Conservation (phyloP, 78 protist genomes). For the Pigoraptor vietnamica region DNA sequence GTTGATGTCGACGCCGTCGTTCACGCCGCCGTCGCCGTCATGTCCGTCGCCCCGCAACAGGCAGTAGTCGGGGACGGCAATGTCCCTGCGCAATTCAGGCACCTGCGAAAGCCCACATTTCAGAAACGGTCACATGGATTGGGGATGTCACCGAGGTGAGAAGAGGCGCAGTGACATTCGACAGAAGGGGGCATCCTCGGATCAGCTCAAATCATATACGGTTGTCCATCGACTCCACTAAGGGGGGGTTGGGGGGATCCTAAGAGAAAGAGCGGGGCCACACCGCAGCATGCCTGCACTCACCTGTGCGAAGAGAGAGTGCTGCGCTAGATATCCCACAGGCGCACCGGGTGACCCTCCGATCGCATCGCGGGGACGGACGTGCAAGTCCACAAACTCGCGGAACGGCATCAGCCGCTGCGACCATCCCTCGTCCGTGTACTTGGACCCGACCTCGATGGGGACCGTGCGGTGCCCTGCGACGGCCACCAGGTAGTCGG, state of each 20-base stretch:
- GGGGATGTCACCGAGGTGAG: no score
- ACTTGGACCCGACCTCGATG: background rate
- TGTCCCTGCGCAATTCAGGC: background rate
- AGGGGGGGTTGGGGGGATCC: no score
- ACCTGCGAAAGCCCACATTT: no score
- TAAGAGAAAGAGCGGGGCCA: no score
- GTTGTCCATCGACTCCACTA: no score
- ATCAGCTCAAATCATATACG: no score
- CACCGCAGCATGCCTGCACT: no score
- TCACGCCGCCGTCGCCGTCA: background rate
- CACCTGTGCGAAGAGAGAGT: background rate
- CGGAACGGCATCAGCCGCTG: constrained; percentile 1
- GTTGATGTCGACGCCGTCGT: constrained; percentile 8
- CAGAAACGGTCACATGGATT: no score
- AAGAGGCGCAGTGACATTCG: no score
- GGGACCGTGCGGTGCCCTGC: constrained; percentile 21
- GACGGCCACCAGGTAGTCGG: background rate
- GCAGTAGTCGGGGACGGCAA: constrained; percentile 5
- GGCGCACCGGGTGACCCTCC: no score
- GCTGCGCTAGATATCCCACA: constrained; percentile 17
- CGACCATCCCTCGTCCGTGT: background rate
- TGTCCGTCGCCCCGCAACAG: background rate
- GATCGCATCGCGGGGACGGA: background rate
- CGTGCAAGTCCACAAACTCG: background rate
- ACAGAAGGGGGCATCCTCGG: no score